Evolutionary conservation across 2,329 filamentous ascomycete species (phyloP).

Genomic region (Ceratocystis huliohia): DNA sequence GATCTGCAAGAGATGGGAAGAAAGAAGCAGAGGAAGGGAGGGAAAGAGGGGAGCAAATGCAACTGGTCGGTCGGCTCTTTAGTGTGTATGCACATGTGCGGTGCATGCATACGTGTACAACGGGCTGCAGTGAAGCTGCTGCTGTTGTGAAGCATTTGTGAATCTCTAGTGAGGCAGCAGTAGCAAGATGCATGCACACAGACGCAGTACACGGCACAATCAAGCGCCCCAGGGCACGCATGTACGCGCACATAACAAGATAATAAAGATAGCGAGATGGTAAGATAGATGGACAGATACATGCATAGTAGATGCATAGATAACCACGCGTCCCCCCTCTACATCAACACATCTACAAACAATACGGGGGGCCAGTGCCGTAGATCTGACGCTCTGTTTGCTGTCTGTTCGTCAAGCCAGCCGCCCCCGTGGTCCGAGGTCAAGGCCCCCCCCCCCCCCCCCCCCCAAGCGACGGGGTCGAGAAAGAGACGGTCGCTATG

Average conservation of each 20-base stretch:
- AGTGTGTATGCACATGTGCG: neutral
- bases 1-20: neutral
- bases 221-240: neutral
- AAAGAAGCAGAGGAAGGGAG: neutral
- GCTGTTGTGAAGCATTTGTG: constrained; percentile 1
- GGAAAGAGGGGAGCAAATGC: neutral
- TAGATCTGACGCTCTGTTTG: neutral
- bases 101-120: neutral
- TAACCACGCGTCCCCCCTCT: neutral
- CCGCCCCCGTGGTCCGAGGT: too few species aligned
- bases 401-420: too few species aligned
- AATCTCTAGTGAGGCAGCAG: constrained; percentile 6
- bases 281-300: neutral
- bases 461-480: too few species aligned
- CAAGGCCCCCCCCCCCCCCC: too few species aligned
- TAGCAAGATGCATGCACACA: neutral
- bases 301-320: neutral
- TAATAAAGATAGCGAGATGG: neutral
- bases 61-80: neutral
- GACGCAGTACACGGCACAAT: neutral
- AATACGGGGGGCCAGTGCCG: neutral
- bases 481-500: too few species aligned
- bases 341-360: neutral
- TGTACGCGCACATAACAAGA: neutral
- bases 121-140: neutral